Evolutionary conservation across 2,329 filamentous ascomycete genomes (phyloP).

Genomic region (Stenocarpella maydis): DNA sequence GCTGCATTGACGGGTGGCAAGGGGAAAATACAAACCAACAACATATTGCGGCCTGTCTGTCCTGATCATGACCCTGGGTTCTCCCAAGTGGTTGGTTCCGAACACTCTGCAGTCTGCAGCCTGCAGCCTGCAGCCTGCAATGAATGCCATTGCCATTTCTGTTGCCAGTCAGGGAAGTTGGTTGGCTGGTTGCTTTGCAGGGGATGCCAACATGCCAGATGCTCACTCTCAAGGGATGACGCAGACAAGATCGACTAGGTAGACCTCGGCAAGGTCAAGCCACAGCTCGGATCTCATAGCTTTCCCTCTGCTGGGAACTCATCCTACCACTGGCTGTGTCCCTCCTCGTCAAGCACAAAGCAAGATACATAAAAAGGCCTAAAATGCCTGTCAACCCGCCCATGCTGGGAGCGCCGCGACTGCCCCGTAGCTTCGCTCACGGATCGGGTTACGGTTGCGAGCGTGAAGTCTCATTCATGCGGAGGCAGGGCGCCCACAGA

Average conservation of each 20-base stretch:
- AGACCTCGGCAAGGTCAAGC: constrained; percentile 16
- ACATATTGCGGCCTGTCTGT: background rate
- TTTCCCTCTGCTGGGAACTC: constrained; percentile 10
- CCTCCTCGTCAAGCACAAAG: constrained; percentile 9
- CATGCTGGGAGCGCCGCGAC: background rate
- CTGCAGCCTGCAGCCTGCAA: constrained; percentile 3
- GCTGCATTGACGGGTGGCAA: background rate
- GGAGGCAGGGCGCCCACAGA: constrained; percentile 15
- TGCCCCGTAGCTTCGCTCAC: constrained; percentile 20
- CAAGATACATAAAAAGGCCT: constrained; percentile 1
- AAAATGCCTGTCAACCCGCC: background rate
- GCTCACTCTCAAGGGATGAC: constrained; percentile 20
- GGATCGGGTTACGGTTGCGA: constrained; percentile 27
- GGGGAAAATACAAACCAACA: background rate
- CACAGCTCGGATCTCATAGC: background rate
- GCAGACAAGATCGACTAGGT: constrained; percentile 24
- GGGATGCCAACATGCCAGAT: constrained; percentile 29
- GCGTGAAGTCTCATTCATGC: constrained; percentile 25
- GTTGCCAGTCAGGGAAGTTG: constrained; percentile 26
- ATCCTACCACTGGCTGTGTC: background rate
- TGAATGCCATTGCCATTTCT: constrained; percentile 13
- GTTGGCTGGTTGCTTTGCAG: constrained; percentile 28
- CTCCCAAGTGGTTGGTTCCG: background rate
- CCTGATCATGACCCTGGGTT: background rate
- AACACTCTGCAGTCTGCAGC: background rate